These are phyloP conservation scores for Hypomyces rosellus DNA, from an alignment of 2,329 filamentous ascomycete species.

Conservation along the genomic window DNA sequence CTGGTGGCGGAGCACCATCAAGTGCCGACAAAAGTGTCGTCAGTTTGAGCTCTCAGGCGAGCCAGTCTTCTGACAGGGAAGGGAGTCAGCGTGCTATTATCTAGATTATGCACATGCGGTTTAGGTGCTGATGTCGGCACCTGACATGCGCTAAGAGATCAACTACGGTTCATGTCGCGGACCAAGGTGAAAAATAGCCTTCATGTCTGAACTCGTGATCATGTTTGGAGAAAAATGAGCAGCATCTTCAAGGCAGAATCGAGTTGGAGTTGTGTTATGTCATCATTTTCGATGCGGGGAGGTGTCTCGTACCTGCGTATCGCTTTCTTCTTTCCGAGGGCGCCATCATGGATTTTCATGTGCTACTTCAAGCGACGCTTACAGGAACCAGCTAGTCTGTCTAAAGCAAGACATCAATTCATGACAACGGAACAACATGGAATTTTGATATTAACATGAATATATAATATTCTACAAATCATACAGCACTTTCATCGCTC, in stretches of 20 bases:
- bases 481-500: slow-evolving; percentile 12
- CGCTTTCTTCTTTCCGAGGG: too few species aligned
- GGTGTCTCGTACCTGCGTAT: too few species aligned
- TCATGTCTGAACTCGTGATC: slow-evolving; percentile 10
- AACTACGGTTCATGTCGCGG: slow-evolving; percentile 5
- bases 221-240: not conserved
- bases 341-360: too few species aligned
- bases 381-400: too few species aligned
- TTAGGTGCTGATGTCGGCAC: slow-evolving; percentile 10
- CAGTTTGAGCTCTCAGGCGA: slow-evolving; percentile 18
- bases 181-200: not conserved
- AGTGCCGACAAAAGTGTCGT: not conserved
- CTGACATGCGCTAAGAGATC: slow-evolving; percentile 13
- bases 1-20: not conserved
- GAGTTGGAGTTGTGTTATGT: slow-evolving; percentile 9
- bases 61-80: slow-evolving; percentile 25
- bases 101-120: slow-evolving; percentile 10
- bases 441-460: not conserved
- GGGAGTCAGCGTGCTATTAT: slow-evolving; percentile 3
- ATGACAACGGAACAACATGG: not conserved
- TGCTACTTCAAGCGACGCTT: too few species aligned
- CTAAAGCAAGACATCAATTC: not conserved
- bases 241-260: slow-evolving; percentile 3
- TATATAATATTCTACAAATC: slow-evolving; percentile 5
- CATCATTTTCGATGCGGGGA: slow-evolving; percentile 3